Evolutionary conservation across 2,329 filamentous ascomycete genomes (phyloP), one percentile per base, ranked within the genome.

Genomic region (Fusarium sp.): DNA sequence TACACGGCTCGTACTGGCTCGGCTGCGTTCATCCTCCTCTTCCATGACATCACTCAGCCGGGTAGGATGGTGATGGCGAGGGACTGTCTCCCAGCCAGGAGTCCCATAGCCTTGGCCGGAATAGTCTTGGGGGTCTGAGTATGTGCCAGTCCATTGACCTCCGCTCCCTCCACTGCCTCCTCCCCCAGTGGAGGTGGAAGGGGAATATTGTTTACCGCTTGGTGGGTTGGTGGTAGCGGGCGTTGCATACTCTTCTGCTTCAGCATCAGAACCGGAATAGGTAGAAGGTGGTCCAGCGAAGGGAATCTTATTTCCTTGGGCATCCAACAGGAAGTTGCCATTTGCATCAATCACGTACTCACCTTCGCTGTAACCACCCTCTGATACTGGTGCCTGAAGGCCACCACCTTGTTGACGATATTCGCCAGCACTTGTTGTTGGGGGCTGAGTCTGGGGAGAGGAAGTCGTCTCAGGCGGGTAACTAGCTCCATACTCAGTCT

Each of bases 21-120:
- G 89, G 79, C 93, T 94, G 57, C 91, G 87, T 82, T 97, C 94
- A 75, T 96, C 94, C 73, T 97, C 92, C 79, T 94, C 94, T 79
- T 95, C 93, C 36, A 96, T 88, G 34, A 98, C 95, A 82, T 97
- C 95, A 81, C 94, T 97, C 72, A 98, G 85, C 64, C 95, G 87
- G 14, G 95, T 97, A 0, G 95, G 95, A 82, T 98, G 94, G 75
- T 96, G 94, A 82, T 97, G 95, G 63, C 91, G 89, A 30, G 92
- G 91, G 72, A 94, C 85, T n/a, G 85, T 84, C 72, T 96, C 93
- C 94, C 94, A 97, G 22, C 89, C 91, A 6, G 90, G 87, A 4
- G 89, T 88, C 13, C 87, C 91, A 82, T 91, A 94, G 28, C 88
- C 90, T 50, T 89, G 84, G 50, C 91, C 92, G 10, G 88, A 86